Evolutionary conservation across 1,139 yeast species (phyloP).

Genomic region (Wickerhamiella pararugosa): DNA sequence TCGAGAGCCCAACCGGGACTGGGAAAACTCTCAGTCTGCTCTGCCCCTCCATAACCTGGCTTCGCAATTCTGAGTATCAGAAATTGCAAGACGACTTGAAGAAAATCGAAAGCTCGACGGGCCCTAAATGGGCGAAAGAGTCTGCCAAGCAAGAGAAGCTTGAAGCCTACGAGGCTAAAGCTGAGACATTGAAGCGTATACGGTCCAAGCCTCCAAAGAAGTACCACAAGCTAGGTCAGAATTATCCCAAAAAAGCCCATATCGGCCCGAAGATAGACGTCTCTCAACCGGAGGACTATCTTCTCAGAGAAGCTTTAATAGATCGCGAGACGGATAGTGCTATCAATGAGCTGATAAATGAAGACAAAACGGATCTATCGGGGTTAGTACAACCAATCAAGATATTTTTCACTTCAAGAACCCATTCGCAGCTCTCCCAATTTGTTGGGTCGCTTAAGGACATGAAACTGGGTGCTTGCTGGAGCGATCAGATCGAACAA

Average conservation of each 20-base stretch:
- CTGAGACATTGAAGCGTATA: slow-evolving; percentile 23
- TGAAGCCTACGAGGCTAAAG: slow-evolving; percentile 22
- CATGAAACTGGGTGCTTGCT: slow-evolving; percentile 51
- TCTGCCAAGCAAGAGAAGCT: slow-evolving; percentile 20
- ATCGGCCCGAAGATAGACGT: not conserved
- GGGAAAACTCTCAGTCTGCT: slow-evolving; percentile 83
- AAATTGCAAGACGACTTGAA: slow-evolving; percentile 31
- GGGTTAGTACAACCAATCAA: slow-evolving; percentile 20
- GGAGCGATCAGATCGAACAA: slow-evolving; percentile 22
- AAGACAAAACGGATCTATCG: slow-evolving; percentile 4
- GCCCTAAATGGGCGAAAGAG: slow-evolving; percentile 26
- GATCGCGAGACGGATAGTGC: slow-evolving; percentile 10
- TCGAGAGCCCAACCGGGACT: slow-evolving; percentile 93
- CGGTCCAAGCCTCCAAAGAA: not conserved
- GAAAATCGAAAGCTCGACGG: slow-evolving; percentile 18
- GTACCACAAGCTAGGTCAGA: slow-evolving; percentile 5
- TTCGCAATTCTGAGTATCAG: slow-evolving; percentile 41
- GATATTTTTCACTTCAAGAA: slow-evolving; percentile 63
- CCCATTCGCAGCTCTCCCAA: slow-evolving; percentile 81
- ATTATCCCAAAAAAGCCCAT: not conserved
- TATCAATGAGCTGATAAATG: slow-evolving; percentile 6
- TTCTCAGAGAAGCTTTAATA: slow-evolving; percentile 27
- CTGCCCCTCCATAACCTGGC: slow-evolving; percentile 79
- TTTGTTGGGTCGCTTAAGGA: slow-evolving; percentile 58
- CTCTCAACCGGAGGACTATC: slow-evolving; percentile 16